These are phyloP conservation scores for Nicotiana tomentosiformis DNA, from an alignment of 257 asterid genomes.

Conservation along the genomic window DNA sequence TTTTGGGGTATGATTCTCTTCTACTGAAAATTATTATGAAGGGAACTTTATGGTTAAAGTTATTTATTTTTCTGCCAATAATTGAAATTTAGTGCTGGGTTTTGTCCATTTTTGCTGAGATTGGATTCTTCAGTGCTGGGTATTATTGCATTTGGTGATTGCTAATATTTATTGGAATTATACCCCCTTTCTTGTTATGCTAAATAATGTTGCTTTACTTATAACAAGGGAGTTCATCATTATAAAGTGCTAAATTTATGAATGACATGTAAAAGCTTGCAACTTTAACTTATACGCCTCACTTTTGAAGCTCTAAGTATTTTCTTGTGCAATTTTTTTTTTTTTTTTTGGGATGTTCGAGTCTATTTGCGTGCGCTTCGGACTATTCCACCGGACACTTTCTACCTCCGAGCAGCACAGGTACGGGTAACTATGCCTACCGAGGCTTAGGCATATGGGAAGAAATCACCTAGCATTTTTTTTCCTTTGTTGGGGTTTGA, in stretches of 20 bases:
- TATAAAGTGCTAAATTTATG: background rate
- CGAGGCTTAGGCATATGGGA: no score
- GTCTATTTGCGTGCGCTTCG: no score
- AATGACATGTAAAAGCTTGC: background rate
- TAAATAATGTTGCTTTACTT: background rate
- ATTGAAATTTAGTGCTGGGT: background rate
- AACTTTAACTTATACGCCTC: background rate
- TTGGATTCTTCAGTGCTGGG: background rate
- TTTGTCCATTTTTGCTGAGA: background rate
- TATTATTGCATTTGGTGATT: background rate
- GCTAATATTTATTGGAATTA: background rate
- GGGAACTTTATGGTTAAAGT: background rate
- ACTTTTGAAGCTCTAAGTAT: no score
- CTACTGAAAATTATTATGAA: background rate
- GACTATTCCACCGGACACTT: no score
- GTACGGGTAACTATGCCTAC: no score
- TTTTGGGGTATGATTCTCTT: background rate
- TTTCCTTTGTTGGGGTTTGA: no score
- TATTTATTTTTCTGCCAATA: background rate
- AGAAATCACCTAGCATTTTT: no score
- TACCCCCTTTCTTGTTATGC: background rate
- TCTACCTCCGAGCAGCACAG: no score
- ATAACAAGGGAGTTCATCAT: background rate
- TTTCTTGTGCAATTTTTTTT: no score
- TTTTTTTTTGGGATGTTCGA: no score